These are phyloP conservation scores for Ceriops decandra DNA, from an alignment of 345 rosid genomes.

Conservation along the genomic window DNA sequence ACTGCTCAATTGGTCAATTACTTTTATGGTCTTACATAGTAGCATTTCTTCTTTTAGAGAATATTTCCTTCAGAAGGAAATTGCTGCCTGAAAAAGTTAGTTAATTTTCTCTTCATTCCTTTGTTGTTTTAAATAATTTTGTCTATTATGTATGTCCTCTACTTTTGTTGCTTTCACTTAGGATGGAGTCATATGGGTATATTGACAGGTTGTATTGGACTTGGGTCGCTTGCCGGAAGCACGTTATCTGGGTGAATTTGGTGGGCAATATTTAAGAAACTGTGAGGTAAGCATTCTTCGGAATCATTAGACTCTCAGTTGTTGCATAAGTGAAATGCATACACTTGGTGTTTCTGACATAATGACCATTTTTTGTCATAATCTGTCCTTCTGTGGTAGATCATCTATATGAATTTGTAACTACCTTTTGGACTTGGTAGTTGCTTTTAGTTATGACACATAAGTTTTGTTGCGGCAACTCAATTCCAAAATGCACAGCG, in stretches of 20 bases:
- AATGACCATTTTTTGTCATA: background rate
- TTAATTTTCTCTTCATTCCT: background rate
- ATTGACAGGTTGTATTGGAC: slow-evolving; percentile 47
- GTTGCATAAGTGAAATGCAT: background rate
- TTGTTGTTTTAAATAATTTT: background rate
- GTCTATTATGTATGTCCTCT: background rate
- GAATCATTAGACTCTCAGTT: background rate
- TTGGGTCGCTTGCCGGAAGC: slow-evolving; percentile 64
- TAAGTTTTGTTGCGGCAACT: no score
- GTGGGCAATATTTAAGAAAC: slow-evolving; percentile 48
- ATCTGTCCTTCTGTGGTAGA: background rate
- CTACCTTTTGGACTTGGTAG: no score
- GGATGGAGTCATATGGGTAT: background rate
- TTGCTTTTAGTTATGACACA: no score
- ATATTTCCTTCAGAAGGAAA: background rate
- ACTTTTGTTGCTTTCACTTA: background rate
- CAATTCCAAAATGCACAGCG: no score
- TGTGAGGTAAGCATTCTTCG: slow-evolving; percentile 38
- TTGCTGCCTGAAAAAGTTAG: background rate
- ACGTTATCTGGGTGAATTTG: slow-evolving; percentile 52
- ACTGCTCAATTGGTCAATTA: background rate
- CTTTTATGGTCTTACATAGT: background rate
- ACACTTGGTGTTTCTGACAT: background rate
- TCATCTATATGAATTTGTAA: background rate
- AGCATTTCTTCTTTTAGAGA: background rate